These are phyloP conservation scores for Cladophialophora psammophila DNA, from an alignment of 2,329 filamentous ascomycete species.

Conservation along the genomic window DNA sequence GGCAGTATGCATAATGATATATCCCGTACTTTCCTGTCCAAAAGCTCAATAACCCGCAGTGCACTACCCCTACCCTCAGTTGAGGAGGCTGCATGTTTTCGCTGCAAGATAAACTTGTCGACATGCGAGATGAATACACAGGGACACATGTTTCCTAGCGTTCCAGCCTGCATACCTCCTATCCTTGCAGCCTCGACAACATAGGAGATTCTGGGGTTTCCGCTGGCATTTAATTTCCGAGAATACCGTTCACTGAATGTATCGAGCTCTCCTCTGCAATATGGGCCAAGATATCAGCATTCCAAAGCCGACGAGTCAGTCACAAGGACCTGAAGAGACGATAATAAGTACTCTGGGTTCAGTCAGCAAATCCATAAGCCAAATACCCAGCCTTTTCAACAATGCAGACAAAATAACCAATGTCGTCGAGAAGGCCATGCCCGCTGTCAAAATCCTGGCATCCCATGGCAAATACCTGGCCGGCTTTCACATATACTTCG, in stretches of 20 bases:
- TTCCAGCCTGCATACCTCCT: neutral
- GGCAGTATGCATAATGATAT: neutral
- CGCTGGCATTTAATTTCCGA: neutral
- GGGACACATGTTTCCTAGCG: neutral
- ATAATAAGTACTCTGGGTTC: neutral
- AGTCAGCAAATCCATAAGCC: neutral
- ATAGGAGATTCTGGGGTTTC: neutral
- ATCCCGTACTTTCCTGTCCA: neutral
- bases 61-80: neutral
- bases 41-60: neutral
- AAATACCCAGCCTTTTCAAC: neutral
- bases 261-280: neutral
- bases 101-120: neutral
- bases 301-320: neutral
- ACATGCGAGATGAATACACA: neutral
- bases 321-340: neutral
- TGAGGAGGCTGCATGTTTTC: neutral
- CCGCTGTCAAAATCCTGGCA: neutral
- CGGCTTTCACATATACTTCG: neutral
- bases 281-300: neutral
- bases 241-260: neutral
- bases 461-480: slow-evolving; percentile 1
- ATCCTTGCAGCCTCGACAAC: neutral
- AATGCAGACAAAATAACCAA: neutral
- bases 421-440: neutral